Base-by-base conservation (phyloP, 1,139 yeast species). In the Kodamaea ohmeri region DNA sequence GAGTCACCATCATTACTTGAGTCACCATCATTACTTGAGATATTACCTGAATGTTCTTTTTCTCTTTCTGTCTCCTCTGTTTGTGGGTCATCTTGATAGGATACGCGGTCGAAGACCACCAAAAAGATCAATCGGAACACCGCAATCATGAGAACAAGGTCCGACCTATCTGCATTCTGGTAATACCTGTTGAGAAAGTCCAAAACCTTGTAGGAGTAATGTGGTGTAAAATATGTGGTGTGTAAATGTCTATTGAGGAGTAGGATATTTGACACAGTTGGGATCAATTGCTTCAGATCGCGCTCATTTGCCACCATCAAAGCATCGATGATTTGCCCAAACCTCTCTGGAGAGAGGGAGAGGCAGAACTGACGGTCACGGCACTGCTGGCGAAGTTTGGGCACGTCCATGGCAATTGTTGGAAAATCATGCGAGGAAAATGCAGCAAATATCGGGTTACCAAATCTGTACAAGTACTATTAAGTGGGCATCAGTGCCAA, bases 121-220 rank as follows among this genome's bases (percentile, higher is more conserved):
- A 62, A 50, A 36, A 62, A 62, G 7, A 59, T 32, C 13, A 60
- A 44, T n/a, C 67, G 48, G 41, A 50, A 60, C 4, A 53, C 39
- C 2, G 64, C 58, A 7, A 61, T 48, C 37, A 55, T 45, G n/a
- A 46, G 42, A 12, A 38, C 34, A 37, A 51, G 49, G 13, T 36
- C 42, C 8, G 17, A 18, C 7, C 30, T 22, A 16, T 34, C 38
- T 4, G 35, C 22, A 6, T 39, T 29, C 5, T 35, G 25, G 25
- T 43, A 32, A 29, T 51, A 45, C 6, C 35, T 39, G 29, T 46
- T 48, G 43, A 59, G 45, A 32, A 42, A 55, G 1, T 30, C 36
- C 20, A 58, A 45, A 28, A 53, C 20, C 8, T 32, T 14, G 11
- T 44, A 40, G 15, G 63, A 48, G 39, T 52, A 58, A 1, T 40